phyloP scores from a whole-genome alignment of 1,284 basidiomycete genomes.

The Paramarasmius palmivorus region DNA sequence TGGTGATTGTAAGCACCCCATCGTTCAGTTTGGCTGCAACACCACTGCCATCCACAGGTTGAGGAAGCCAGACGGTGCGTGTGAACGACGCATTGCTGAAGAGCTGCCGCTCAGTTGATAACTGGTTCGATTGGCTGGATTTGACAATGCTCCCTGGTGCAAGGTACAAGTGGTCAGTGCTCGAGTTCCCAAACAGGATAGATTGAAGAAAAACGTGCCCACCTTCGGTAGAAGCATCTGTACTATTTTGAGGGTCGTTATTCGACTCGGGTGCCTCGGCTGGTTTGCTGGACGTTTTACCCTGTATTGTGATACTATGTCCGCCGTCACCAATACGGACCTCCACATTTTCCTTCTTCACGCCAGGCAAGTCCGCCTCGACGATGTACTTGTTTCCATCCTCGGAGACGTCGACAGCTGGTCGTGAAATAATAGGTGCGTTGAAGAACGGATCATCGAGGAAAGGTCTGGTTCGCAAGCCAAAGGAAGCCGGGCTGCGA shows the following conservation, averaged over 20 bases:
- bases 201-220: too few relatives aligned
- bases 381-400: constrained; percentile 65
- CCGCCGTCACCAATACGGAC: constrained; percentile 71
- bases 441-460: constrained; percentile 55
- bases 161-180: not conserved
- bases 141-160: constrained; percentile 19
- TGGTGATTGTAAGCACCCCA: constrained; percentile 64
- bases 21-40: constrained; percentile 68
- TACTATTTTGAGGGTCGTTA: too few relatives aligned
- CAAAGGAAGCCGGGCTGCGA: constrained; percentile 37
- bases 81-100: constrained; percentile 57
- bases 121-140: constrained; percentile 40
- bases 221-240: too few relatives aligned
- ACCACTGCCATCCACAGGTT: constrained; percentile 54
- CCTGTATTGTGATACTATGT: constrained; percentile 71
- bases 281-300: constrained; percentile 44
- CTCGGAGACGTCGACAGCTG: constrained; percentile 67
- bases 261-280: constrained; percentile 19
- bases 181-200: not conserved
- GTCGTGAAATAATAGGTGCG: constrained; percentile 35
- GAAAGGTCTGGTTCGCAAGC: constrained; percentile 32
- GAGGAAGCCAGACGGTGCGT: constrained; percentile 71
- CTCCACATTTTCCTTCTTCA: constrained; percentile 75
- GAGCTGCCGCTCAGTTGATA: constrained; percentile 61
- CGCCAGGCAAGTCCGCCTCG: constrained; percentile 77